Percentiles rank a stretch among this genome's conserved stretches.
Evolutionary conservation across 345 rosid genomes (phyloP).

Genomic region (Bruguiera gymnorhiza): DNA sequence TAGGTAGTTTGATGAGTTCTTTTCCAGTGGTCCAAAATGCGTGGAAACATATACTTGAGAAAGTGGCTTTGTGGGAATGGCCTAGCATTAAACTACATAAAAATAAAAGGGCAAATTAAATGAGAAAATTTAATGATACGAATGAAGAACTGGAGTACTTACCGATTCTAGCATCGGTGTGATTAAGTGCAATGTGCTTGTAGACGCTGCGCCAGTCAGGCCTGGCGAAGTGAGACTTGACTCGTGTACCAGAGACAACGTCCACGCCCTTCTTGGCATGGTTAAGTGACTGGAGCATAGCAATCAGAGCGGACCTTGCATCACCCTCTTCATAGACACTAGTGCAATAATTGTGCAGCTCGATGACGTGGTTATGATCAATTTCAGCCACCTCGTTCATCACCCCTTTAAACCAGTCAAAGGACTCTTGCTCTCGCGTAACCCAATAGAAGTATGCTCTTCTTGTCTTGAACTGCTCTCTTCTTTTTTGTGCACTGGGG

Average conservation of each 20-base stretch:
- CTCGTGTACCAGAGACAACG: slow-evolving; percentile 72
- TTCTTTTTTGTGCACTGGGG: slow-evolving; percentile 35
- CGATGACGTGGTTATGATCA: slow-evolving; percentile 60
- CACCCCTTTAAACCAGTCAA: slow-evolving; percentile 79
- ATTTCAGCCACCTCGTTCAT: slow-evolving; percentile 76
- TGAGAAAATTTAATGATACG: neutral
- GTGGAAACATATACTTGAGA: too few relatives aligned
- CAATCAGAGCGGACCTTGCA: slow-evolving; percentile 72
- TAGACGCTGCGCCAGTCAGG: slow-evolving; percentile 73
- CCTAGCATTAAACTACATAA: too few relatives aligned
- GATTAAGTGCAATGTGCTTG: slow-evolving; percentile 60
- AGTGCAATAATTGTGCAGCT: slow-evolving; percentile 72
- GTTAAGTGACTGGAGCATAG: slow-evolving; percentile 72
- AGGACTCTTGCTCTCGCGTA: slow-evolving; percentile 79
- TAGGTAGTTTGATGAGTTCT: too few relatives aligned
- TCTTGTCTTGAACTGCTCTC: slow-evolving; percentile 56
- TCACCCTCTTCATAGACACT: slow-evolving; percentile 89
- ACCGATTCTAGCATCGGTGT: slow-evolving; percentile 63
- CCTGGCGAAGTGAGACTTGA: slow-evolving; percentile 78
- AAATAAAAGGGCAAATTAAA: neutral
- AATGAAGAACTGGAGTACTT: slow-evolving; percentile 11
- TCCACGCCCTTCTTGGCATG: slow-evolving; percentile 78
- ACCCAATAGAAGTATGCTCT: slow-evolving; percentile 87
- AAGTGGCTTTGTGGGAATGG: too few relatives aligned
- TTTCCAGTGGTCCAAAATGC: too few relatives aligned